These are phyloP conservation scores for Telopea speciosissima DNA, from an alignment of 177 flowering plant species.

Conservation along the genomic window DNA sequence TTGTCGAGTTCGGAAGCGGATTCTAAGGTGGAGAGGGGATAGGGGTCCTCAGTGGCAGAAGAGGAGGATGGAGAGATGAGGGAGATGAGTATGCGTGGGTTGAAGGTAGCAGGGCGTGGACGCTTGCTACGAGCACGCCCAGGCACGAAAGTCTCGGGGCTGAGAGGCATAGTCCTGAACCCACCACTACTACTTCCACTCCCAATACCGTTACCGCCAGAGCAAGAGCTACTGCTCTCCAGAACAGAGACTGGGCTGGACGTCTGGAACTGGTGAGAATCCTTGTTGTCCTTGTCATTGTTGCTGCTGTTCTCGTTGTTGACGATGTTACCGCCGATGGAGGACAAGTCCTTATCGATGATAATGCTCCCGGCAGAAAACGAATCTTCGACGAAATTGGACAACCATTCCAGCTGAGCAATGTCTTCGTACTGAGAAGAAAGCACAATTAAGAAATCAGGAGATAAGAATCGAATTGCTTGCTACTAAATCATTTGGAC, in stretches of 20 bases:
- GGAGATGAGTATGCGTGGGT: slow-evolving; percentile 45
- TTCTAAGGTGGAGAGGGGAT: slow-evolving; percentile 16
- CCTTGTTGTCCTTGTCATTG: slow-evolving; percentile 14
- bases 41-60: slow-evolving; percentile 26
- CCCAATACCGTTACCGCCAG: slow-evolving; percentile 28
- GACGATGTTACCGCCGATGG: no score
- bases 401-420: slow-evolving; percentile 87
- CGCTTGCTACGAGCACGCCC: slow-evolving; percentile 94
- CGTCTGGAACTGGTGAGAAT: slow-evolving; percentile 38
- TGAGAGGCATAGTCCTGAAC: slow-evolving; percentile 18
- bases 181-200: no score
- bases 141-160: slow-evolving; percentile 28
- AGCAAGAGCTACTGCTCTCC: slow-evolving; percentile 72
- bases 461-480: neutral
- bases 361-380: slow-evolving; percentile 55
- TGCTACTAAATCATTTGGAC: neutral
- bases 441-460: neutral
- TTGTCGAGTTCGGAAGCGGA: slow-evolving; percentile 36
- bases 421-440: slow-evolving; percentile 69
- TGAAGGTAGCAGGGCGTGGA: slow-evolving; percentile 74
- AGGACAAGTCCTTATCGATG: slow-evolving; percentile 24
- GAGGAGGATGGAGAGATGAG: slow-evolving; percentile 50
- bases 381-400: slow-evolving; percentile 87
- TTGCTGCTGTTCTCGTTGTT: neutral
- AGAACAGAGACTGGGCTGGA: slow-evolving; percentile 80